These are phyloP conservation scores for Rhizophagus clarus DNA, from an alignment of 192 early-diverging fungal species.

Conservation along the genomic window DNA sequence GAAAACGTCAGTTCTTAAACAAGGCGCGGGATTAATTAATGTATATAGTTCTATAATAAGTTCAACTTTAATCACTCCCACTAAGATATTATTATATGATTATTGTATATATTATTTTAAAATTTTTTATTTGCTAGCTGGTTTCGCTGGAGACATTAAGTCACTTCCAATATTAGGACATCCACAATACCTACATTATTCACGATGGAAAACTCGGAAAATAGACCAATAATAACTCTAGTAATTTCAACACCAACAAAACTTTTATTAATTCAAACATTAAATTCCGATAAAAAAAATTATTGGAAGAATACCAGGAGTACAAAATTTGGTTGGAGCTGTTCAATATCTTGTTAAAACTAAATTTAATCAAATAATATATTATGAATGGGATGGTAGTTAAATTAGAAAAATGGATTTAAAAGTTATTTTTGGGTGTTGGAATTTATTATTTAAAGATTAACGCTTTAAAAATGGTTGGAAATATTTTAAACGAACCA, in stretches of 20 bases:
- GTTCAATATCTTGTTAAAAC: neutral
- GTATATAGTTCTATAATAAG: slow-evolving; percentile 30
- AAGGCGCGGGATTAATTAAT: slow-evolving; percentile 39
- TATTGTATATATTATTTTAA: no score
- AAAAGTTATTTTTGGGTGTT: neutral
- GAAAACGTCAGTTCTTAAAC: slow-evolving; percentile 34
- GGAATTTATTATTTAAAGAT: slow-evolving; percentile 37
- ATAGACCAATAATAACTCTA: neutral
- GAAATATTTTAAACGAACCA: neutral
- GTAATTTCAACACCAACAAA: neutral
- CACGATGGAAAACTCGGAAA: neutral
- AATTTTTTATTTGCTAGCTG: slow-evolving; percentile 2
- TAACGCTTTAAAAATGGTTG: slow-evolving; percentile 35
- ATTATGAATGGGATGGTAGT: neutral
- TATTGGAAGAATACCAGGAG: neutral
- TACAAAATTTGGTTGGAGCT: neutral
- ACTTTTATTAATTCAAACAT: neutral
- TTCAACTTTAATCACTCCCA: slow-evolving; percentile 26
- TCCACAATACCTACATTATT: neutral
- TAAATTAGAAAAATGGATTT: neutral
- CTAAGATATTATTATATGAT: slow-evolving; percentile 35
- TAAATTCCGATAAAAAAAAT: neutral
- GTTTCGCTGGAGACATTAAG: neutral
- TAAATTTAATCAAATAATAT: neutral
- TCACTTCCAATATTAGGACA: neutral